These are phyloP conservation scores for Epichloe sylvatica DNA, from an alignment of 2,329 filamentous ascomycete genomes.

Conservation along the genomic window DNA sequence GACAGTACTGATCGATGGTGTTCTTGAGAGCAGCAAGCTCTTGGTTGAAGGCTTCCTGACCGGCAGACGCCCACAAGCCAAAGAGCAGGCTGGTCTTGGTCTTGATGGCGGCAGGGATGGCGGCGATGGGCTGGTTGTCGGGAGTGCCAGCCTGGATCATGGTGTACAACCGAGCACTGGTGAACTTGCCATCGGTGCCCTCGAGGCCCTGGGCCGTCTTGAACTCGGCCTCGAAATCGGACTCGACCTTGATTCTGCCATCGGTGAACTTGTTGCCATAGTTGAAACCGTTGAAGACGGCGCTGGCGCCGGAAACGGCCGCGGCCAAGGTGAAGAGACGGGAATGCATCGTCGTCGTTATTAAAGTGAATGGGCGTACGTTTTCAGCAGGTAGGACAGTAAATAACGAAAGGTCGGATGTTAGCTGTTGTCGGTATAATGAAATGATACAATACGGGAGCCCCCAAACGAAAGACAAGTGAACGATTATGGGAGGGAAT, in stretches of 20 bases:
- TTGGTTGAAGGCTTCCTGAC: slow-evolving; percentile 48
- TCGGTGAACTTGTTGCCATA: slow-evolving; percentile 51
- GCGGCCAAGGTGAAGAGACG: slow-evolving; percentile 22
- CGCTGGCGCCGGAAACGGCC: slow-evolving; percentile 21
- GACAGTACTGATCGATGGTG: slow-evolving; percentile 56
- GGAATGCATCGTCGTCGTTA: slow-evolving; percentile 6
- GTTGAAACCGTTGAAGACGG: slow-evolving; percentile 54
- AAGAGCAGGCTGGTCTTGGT: slow-evolving; percentile 68
- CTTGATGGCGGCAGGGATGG: slow-evolving; percentile 70
- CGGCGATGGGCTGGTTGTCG: slow-evolving; percentile 51
- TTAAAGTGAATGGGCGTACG: no score
- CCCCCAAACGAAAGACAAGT: no score
- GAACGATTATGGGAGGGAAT: no score
- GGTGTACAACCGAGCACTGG: slow-evolving; percentile 59
- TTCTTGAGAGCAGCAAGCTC: slow-evolving; percentile 59
- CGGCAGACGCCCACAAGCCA: slow-evolving; percentile 69
- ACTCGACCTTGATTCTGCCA: slow-evolving; percentile 43
- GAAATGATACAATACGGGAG: no score
- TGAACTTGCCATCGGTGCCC: slow-evolving; percentile 50
- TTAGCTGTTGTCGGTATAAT: no score
- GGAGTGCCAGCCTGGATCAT: slow-evolving; percentile 56
- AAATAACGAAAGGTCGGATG: no score
- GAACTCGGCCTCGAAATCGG: slow-evolving; percentile 60
- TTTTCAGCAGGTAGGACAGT: no score
- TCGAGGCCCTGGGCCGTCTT: slow-evolving; percentile 47